Conservation (phyloP, 352 stramenopile genomes). For the Globisporangium mamillatum region DNA sequence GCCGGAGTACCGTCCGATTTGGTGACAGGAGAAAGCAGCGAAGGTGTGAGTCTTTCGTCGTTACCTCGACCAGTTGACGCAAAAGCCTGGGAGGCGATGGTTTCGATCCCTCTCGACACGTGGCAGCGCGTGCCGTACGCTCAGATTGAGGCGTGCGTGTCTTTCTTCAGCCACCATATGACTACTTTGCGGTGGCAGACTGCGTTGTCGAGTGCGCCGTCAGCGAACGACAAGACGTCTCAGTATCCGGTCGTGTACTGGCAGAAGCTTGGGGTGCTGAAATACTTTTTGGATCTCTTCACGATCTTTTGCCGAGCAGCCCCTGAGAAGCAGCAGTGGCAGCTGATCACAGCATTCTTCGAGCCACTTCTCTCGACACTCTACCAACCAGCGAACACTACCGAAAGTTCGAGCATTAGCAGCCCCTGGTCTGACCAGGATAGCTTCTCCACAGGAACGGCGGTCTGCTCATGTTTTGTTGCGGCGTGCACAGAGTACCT, state of each 20-base stretch:
- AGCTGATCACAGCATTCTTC: constrained; percentile 67
- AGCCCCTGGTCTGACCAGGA: constrained; percentile 75
- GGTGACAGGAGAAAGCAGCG: constrained; percentile 9
- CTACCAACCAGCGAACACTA: constrained; percentile 73
- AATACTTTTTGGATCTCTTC: constrained; percentile 77
- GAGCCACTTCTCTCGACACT: constrained; percentile 77
- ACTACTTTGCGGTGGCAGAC: constrained; percentile 55
- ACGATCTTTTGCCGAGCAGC: constrained; percentile 59
- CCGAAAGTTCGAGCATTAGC: constrained; percentile 60
- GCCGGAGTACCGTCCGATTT: constrained; percentile 15
- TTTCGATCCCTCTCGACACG: constrained; percentile 37
- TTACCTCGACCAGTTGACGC: constrained; percentile 58
- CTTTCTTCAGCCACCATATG: constrained; percentile 63
- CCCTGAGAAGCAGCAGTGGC: constrained; percentile 65
- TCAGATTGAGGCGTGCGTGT: constrained; percentile 45
- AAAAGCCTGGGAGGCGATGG: constrained; percentile 66
- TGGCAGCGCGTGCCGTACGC: constrained; percentile 48
- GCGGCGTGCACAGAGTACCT: constrained; percentile 71
- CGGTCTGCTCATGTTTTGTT: constrained; percentile 80
- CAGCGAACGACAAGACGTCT: constrained; percentile 4
- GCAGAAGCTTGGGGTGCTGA: constrained; percentile 71
- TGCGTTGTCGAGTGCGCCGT: constrained; percentile 19
- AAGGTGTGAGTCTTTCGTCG: constrained; percentile 15
- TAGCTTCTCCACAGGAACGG: constrained; percentile 64
- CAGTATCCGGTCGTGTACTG: constrained; percentile 63